Base-by-base conservation (phyloP, 2,329 filamentous ascomycete species). In the Whalleya microplaca region DNA sequence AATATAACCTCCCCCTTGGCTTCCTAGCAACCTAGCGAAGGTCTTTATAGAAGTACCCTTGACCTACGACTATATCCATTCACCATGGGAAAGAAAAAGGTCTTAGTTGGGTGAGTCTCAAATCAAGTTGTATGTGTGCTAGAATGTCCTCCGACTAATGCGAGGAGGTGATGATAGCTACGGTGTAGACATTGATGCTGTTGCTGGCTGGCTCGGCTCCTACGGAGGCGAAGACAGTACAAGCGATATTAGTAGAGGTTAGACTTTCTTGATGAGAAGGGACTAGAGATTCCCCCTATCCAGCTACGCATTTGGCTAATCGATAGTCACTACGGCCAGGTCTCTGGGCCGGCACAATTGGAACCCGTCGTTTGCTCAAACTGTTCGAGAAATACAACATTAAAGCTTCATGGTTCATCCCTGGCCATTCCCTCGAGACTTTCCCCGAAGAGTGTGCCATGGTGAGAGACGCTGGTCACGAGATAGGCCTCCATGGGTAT, bases 101-200 rank as follows among this genome's bases (percentile, higher is more conserved):
- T 64, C 21, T 58, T 63, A 12, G 59, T 64, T 21, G 61, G 61
- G 61, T 64, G 41, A 59, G 61, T 46, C 9, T 41, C 16, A 23
- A 20, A 21, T 18, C 41, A 21, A n/a, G 5, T 3, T 41, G 29
- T 5, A 9, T 43, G 10, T 10, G 40, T n/a, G 19, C 19, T 21
- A 47, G 16, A 32, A 32, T 37, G 19, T 2, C n/a, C 43, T 19
- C 5, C 9, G 23, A 37, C 55, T 63, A 40, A 63, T 42, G 23
- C 12, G 37, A 27, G 7, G 41, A 27, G 7, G 2, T 23, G 37
- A 19, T 2, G 9, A 42, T 23, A 78, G 82, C 63, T 90, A 90
- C 64, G 86, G 87, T 2, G 85, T 91, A 21, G 89, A 92, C 59
- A 86, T 92, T 21, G 88, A 92, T 62, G 88, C 88, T n/a, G 86